Conservation (phyloP, 2,329 filamentous ascomycete genomes). For the Ophiostoma tasmaniense region DNA sequence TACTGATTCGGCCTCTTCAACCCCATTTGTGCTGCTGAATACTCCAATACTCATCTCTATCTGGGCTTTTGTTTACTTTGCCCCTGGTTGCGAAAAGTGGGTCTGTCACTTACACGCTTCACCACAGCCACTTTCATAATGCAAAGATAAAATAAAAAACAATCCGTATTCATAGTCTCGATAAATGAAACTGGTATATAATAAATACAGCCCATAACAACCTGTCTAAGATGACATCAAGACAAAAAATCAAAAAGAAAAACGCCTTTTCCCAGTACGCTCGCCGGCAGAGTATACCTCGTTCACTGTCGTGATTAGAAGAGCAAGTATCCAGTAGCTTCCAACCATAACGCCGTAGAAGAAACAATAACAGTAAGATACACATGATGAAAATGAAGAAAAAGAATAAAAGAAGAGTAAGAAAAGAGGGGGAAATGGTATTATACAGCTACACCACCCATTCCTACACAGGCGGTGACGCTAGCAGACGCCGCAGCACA, state of each 20-base stretch:
- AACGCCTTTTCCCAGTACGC: constrained; percentile 2
- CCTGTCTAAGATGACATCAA: background rate
- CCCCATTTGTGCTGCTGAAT: background rate
- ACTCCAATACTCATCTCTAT: background rate
- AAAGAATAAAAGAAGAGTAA: background rate
- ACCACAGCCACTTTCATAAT: background rate
- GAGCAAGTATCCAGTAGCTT: background rate
- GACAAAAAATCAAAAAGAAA: background rate
- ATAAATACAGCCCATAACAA: background rate
- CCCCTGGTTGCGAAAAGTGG: background rate
- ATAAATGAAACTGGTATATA: background rate
- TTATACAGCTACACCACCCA: background rate
- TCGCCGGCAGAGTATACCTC: background rate
- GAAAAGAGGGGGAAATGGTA: background rate
- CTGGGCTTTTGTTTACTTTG: background rate
- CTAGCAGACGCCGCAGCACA: constrained; percentile 9
- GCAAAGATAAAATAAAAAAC: background rate
- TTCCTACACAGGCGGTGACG: background rate
- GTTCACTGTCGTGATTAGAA: constrained; percentile 4
- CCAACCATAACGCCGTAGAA: background rate
- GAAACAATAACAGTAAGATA: background rate
- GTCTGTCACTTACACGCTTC: background rate
- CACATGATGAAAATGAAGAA: background rate
- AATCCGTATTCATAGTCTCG: background rate
- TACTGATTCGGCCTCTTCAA: too few relatives aligned